Conservation (phyloP, 2,329 filamentous ascomycete species). For the Trichoderma koningiopsis region DNA sequence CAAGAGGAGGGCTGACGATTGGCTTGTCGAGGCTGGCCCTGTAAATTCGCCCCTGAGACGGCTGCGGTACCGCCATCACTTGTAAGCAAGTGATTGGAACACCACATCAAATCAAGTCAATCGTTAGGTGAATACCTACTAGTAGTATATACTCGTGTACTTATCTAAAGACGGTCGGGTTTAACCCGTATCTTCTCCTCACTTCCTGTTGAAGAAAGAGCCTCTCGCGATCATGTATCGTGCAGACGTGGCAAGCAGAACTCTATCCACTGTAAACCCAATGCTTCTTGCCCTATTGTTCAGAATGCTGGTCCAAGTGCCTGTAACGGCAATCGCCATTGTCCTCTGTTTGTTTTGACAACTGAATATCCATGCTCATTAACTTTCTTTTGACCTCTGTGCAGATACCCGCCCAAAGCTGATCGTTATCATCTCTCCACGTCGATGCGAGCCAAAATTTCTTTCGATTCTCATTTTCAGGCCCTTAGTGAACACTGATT, state of each 20-base stretch:
- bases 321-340: neutral
- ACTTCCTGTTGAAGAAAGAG: neutral
- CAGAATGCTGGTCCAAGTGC: neutral
- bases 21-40: constrained; percentile 52
- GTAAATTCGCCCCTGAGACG: constrained; percentile 40
- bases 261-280: neutral
- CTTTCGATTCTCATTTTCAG: constrained; percentile 16
- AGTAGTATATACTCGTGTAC: neutral
- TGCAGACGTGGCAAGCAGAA: neutral
- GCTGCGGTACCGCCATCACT: neutral
- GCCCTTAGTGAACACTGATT: constrained; percentile 24
- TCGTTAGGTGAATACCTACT: neutral
- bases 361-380: neutral
- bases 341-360: neutral
- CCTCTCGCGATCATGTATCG: neutral
- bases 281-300: neutral
- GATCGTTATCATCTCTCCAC: constrained; percentile 16
- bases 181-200: neutral
- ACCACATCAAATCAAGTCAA: neutral
- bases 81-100: neutral
- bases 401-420: neutral
- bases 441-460: constrained; percentile 4
- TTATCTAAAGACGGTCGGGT: neutral
- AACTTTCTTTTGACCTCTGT: neutral
- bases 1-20: constrained; percentile 42